These are phyloP conservation scores for Ramaria rubella DNA, from an alignment of 768 basidiomycete genomes.

Conservation along the genomic window DNA sequence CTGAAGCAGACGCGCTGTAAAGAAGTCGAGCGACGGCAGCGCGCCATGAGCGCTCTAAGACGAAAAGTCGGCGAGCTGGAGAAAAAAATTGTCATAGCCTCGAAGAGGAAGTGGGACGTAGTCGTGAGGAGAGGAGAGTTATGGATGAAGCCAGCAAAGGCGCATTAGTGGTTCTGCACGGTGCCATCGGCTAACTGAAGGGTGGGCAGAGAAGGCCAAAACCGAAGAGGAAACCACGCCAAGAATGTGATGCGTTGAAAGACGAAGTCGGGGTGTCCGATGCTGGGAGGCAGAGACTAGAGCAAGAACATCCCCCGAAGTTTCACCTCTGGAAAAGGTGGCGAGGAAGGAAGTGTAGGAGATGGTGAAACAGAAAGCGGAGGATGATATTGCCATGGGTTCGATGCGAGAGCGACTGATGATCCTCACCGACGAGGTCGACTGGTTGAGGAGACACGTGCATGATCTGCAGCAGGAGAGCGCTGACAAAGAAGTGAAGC, in stretches of 20 bases:
- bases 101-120: conserved; percentile 85
- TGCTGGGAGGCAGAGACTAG: conserved; percentile 38
- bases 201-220: conserved; percentile 48
- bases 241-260: conserved; percentile 16
- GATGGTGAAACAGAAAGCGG: conserved; percentile 46
- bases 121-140: conserved; percentile 74
- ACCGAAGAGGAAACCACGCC: conserved; percentile 36
- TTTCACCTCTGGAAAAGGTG: conserved; percentile 40
- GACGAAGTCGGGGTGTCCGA: conserved; percentile 28
- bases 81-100: conserved; percentile 55
- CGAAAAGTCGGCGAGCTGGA: conserved; percentile 72
- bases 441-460: conserved; percentile 52
- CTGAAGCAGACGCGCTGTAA: conserved; percentile 36
- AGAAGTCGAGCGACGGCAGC: conserved; percentile 56
- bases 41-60: conserved; percentile 54
- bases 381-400: conserved; percentile 45
- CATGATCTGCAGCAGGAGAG: conserved; percentile 74
- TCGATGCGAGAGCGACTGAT: conserved; percentile 43
- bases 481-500: conserved; percentile 76
- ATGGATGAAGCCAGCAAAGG: conserved; percentile 80
- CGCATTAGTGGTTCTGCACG: conserved; percentile 73
- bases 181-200: conserved; percentile 71
- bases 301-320: conserved; percentile 51
- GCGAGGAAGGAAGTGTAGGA: conserved; percentile 43
- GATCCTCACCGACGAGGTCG: conserved; percentile 51